phyloP scores from a whole-genome alignment of 2,329 filamentous ascomycete species.

The Beauveria varroae region DNA sequence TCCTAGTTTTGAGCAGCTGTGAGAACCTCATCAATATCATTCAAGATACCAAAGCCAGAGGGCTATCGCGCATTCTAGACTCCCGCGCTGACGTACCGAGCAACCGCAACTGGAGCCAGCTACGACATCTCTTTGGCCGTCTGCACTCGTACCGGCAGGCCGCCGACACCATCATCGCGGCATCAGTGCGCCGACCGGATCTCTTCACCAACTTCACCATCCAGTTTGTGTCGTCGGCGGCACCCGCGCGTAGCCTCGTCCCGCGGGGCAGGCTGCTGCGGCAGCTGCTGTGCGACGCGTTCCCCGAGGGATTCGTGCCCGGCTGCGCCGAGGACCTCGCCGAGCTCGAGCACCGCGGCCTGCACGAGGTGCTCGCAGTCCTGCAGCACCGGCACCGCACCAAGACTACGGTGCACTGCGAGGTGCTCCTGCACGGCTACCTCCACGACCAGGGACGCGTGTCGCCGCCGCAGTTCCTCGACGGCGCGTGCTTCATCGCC shows the following conservation, averaged over 20 bases:
- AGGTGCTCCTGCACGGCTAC: slow-evolving; percentile 21
- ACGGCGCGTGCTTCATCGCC: slow-evolving; percentile 24
- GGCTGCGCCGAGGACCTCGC: background rate
- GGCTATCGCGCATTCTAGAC: background rate
- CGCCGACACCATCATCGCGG: slow-evolving; percentile 11
- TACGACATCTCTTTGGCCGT: slow-evolving; percentile 20
- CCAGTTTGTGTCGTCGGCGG: background rate
- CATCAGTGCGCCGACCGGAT: slow-evolving; percentile 14
- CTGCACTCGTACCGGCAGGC: slow-evolving; percentile 19
- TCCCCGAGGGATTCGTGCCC: background rate
- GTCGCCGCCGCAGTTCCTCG: slow-evolving; percentile 18
- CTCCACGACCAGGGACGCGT: slow-evolving; percentile 3
- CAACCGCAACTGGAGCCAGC: slow-evolving; percentile 4
- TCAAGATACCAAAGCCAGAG: background rate
- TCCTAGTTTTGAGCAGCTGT: background rate
- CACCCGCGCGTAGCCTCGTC: background rate
- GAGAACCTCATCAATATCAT: background rate
- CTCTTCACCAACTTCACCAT: slow-evolving; percentile 13
- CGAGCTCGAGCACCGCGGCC: slow-evolving; percentile 10
- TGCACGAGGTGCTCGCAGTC: background rate
- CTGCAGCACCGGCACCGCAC: slow-evolving; percentile 15
- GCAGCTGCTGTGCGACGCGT: background rate
- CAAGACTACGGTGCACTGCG: slow-evolving; percentile 23
- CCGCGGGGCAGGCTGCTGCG: background rate
- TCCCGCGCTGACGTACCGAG: slow-evolving; percentile 13